A percentile compares a stretch with the other conserved stretches of the same genome.
phyloP scores from a whole-genome alignment of 2,329 filamentous ascomycete species.

The Lachnellula suecica region DNA sequence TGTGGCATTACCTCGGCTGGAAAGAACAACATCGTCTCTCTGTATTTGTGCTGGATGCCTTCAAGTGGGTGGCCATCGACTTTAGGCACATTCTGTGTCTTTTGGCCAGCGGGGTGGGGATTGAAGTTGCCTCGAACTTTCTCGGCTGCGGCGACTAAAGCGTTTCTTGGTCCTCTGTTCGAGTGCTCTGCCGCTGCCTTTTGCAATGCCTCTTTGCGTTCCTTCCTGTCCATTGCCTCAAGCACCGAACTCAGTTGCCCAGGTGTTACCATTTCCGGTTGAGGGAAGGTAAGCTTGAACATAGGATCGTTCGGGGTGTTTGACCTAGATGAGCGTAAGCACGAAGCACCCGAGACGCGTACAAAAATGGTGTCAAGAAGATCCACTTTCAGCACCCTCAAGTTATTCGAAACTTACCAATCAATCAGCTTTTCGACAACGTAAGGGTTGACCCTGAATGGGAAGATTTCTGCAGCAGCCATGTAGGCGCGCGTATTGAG shows the following conservation, averaged over 20 bases:
- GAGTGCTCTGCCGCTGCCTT: not conserved
- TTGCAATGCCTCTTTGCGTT: too few species aligned
- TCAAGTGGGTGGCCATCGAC: not conserved
- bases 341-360: not conserved
- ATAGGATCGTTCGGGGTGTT: slow-evolving; percentile 1
- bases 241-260: not conserved
- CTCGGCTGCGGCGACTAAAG: not conserved
- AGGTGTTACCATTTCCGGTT: slow-evolving; percentile 1
- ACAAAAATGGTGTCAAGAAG: not conserved
- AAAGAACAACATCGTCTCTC: slow-evolving; percentile 9
- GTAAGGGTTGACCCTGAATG: slow-evolving; percentile 3
- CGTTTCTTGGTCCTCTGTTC: not conserved
- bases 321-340: not conserved
- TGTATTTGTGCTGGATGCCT: slow-evolving; percentile 11
- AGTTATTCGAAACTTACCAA: slow-evolving; percentile 1
- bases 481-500: not conserved
- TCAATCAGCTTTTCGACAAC: slow-evolving; percentile 7
- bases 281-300: slow-evolving; percentile 6
- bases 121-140: not conserved
- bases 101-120: slow-evolving; percentile 9
- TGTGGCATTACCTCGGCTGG: slow-evolving; percentile 4
- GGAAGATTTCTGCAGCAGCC: slow-evolving; percentile 7
- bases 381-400: not conserved
- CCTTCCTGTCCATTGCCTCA: not conserved
- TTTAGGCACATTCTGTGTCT: slow-evolving; percentile 4